Evolutionary conservation across 495 filamentous ascomycete species (phyloP), one percentile per base, ranked within the genome.

Genomic region (Penicillium manginii): DNA sequence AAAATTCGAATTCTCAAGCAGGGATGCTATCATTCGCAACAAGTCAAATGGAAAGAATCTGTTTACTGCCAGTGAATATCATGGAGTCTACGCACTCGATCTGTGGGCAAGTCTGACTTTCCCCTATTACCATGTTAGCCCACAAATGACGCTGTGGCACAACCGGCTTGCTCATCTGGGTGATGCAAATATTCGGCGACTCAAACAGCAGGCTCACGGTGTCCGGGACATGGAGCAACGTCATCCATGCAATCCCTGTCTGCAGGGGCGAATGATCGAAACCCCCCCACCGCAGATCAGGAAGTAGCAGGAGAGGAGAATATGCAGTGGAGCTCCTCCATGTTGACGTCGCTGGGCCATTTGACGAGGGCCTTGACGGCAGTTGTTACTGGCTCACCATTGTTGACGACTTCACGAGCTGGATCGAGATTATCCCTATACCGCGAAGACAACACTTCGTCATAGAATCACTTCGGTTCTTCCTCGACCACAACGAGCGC

Each of bases 311-410:
- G 23, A 61, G 47, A 58, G 64, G 57, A 29, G 58, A 64, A 55
- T 64, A 64, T 48, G 52, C 64, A 42, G 61, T 67, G 51, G 61
- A 67, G 39, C 50, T 67, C 52, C 52, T 67, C 33, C 46, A 64
- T 55, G 61, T 67, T 46, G 61, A 67, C 33, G 57, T 58, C 22
- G 52, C 53, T 54, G 23, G 23, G 23, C 23, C 4, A 23, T 23
- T 23, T 23, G 4, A 23, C 23, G 23, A 23, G 23, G 23, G 23
- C 4, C 23, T 23, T 4, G 23, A 23, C 4, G 23, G 23, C 2
- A 23, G 23, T 23, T 4, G 23, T 2, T 23, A 23, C 23, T 23
- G 23, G 23, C 23, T 23, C 23, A 23, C 2, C 23, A 23, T 23
- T 4, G 23, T 23, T 23, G 23, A 23, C 23, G 23, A 23, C 2